Conservation (phyloP, 371 early-diverging fungal species). For the Mortierella sp. region DNA sequence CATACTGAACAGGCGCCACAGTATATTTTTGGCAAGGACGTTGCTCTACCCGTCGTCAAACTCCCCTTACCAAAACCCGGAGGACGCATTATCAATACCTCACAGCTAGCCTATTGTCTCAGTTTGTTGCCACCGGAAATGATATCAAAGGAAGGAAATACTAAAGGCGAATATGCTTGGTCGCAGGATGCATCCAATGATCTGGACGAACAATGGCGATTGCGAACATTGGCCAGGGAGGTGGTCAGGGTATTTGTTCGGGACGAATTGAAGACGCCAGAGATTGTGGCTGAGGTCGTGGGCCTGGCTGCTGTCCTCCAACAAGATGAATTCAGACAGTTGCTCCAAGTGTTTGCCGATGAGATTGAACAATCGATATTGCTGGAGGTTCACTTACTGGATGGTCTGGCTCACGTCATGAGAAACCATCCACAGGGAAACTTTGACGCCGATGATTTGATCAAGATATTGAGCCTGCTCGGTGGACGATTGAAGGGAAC, state of each 20-base stretch:
- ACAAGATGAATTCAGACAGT: background rate
- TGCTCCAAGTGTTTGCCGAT: conserved; percentile 9
- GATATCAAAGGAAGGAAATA: background rate
- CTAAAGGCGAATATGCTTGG: background rate
- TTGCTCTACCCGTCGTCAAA: background rate
- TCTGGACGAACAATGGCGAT: conserved; percentile 10
- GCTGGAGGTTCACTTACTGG: conserved; percentile 6
- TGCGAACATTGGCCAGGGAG: conserved; percentile 2
- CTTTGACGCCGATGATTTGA: conserved; percentile 11
- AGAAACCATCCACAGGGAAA: background rate
- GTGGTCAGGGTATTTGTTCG: conserved; percentile 1
- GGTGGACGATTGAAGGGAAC: conserved; percentile 4
- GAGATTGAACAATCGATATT: background rate
- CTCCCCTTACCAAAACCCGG: background rate
- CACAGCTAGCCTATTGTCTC: background rate
- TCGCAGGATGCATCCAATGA: background rate
- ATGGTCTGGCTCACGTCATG: conserved; percentile 8
- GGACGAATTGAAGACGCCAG: background rate
- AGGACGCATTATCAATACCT: background rate
- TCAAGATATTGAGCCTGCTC: conserved; percentile 15
- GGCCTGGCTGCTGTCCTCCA: conserved; percentile 3
- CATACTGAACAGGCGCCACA: too few relatives aligned
- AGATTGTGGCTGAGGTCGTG: conserved; percentile 7
- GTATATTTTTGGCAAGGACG: background rate
- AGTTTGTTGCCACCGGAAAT: background rate